Percentiles rank a stretch among this genome's conserved stretches.
phyloP scores from a whole-genome alignment of 805 yeast genomes.

The Spathaspora girioi region DNA sequence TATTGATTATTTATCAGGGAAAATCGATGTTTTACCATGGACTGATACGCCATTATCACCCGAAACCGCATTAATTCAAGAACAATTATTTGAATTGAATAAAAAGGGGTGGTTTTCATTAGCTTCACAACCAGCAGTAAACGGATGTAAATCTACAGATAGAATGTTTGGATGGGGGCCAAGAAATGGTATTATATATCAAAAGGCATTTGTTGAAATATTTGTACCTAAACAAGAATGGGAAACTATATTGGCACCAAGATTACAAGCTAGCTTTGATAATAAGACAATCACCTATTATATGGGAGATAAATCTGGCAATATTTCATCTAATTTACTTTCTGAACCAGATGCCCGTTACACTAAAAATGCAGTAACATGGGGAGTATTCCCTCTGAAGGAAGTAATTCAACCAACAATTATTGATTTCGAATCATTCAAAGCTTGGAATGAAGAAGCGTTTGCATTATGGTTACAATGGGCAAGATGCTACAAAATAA shows the following conservation, averaged over 20 bases:
- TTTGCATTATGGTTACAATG: constrained; percentile 89
- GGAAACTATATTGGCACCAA: constrained; percentile 52
- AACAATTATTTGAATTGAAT: constrained; percentile 78
- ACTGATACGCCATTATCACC: constrained; percentile 80
- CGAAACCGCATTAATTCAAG: constrained; percentile 91
- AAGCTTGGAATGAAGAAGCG: constrained; percentile 96
- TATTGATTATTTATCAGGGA: constrained; percentile 67
- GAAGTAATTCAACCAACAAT: constrained; percentile 91
- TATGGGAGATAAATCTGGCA: constrained; percentile 59
- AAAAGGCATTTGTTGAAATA: constrained; percentile 84
- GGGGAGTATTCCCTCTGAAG: constrained; percentile 95
- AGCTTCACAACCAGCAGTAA: constrained; percentile 94
- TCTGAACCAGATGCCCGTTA: constrained; percentile 25
- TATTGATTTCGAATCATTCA: constrained; percentile 86
- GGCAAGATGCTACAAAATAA: constrained; percentile 72
- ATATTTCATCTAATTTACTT: constrained; percentile 58
- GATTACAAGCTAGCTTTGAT: constrained; percentile 34
- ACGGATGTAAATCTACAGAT: constrained; percentile 75
- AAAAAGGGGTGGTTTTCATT: constrained; percentile 75
- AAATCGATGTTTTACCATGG: constrained; percentile 85
- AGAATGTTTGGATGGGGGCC: constrained; percentile 98
- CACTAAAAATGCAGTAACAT: constrained; percentile 81
- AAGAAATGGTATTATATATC: constrained; percentile 79
- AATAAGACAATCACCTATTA: constrained; percentile 66
- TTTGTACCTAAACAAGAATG: constrained; percentile 74